These are phyloP conservation scores for Geosiphon pyriformis DNA, from an alignment of 192 early-diverging fungal species.

Conservation along the genomic window DNA sequence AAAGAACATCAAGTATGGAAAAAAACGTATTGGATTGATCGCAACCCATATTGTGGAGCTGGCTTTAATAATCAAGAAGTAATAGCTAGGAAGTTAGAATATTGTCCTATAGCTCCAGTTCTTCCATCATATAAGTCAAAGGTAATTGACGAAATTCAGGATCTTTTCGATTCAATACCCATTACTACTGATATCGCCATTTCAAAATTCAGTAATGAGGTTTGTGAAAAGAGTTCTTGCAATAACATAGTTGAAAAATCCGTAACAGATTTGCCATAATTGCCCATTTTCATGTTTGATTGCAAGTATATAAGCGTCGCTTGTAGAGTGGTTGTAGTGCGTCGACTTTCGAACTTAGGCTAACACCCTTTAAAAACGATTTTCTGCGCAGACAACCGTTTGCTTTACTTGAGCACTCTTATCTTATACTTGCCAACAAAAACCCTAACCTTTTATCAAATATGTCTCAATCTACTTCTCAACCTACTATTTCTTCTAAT, in stretches of 20 bases:
- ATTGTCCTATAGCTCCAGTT: slow-evolving; percentile 5
- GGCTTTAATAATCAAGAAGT: background rate
- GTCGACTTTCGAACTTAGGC: too few relatives aligned
- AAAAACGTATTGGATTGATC: background rate
- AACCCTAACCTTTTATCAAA: too few relatives aligned
- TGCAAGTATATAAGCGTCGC: too few relatives aligned
- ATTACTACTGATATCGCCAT: slow-evolving; percentile 6
- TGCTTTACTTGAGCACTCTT: too few relatives aligned
- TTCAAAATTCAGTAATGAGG: slow-evolving; percentile 9
- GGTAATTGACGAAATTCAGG: slow-evolving; percentile 2
- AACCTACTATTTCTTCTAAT: too few relatives aligned
- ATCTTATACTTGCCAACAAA: too few relatives aligned
- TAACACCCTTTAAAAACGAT: too few relatives aligned
- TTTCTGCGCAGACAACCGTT: too few relatives aligned
- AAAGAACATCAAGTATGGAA: background rate
- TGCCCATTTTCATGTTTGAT: too few relatives aligned
- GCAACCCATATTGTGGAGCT: background rate
- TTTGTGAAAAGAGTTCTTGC: slow-evolving; percentile 9
- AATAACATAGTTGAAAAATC: background rate
- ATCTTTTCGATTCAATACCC: slow-evolving; percentile 7
- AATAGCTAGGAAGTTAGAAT: background rate
- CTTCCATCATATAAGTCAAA: slow-evolving; percentile 9
- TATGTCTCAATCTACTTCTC: too few relatives aligned
- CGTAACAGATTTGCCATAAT: too few relatives aligned
- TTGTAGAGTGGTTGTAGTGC: too few relatives aligned